Base-by-base conservation (phyloP, 352 stramenopile genomes). In the Pythium oligandrum region DNA sequence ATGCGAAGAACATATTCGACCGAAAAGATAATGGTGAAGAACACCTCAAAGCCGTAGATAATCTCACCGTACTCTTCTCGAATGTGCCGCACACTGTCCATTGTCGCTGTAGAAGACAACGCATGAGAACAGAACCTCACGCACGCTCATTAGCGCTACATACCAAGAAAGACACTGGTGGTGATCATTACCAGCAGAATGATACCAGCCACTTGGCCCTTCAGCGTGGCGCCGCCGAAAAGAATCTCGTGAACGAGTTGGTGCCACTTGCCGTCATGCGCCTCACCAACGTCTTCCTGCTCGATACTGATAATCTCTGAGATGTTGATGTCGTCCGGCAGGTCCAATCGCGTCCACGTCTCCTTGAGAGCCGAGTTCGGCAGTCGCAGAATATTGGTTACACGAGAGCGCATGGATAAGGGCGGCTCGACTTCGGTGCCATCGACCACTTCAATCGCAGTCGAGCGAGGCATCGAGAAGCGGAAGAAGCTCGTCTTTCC, bases 171-270 rank as follows among this genome's bases (percentile, higher is more conserved):
- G 9, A 90, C 78, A 49, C 80, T 90, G 43, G 72, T 81, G 5
- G 80, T 74, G 51, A 90, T 81, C 71, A 90, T 85, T 4, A 86
- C 55, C 7, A 90, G 64, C 53, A 90, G 50, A 33, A 88, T 59
- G 11, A 88, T 65, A 38, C 71, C 80, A 31, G 71, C 68, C 26
- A 74, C 53, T 49, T 88, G 80, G 5, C 80, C 80, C 45, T 71
- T 71, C 17, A 65, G 65, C 39, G 78, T 88, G 30, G 55, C 76
- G 68, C 72, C 88, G 36, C 74, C 70, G 50, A 88, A 88, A 49
- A 90, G 76, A 46, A 79, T 76, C 49, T 88, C 70, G 57, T 90
- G 76, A 7, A 87, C 69, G n/a, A 64, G 53, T 44, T 83, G 68
- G 67, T 76, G 86, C 44, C 70, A 64, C 57, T 61, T 40, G n/a